Evolutionary conservation across 2,329 filamentous ascomycete genomes (phyloP).

Genomic region (Fonsecaea nubica): DNA sequence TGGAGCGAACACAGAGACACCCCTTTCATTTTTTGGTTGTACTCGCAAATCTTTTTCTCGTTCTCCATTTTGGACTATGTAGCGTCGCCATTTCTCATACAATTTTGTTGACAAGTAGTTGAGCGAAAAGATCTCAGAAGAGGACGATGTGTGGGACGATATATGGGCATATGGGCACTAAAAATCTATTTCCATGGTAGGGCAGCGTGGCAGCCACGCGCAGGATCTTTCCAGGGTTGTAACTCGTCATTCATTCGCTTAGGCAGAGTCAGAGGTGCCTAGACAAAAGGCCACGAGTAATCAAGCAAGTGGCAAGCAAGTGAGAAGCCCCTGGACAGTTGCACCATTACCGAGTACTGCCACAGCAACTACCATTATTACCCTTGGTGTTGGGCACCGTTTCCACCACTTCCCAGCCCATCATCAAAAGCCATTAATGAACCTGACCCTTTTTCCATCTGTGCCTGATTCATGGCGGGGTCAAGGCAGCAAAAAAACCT

Average conservation of each 20-base stretch:
- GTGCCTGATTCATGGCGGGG: constrained; percentile 15
- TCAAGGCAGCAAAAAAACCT: neutral
- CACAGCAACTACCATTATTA: neutral
- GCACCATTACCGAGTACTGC: neutral
- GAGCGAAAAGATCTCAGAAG: constrained; percentile 14
- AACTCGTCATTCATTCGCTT: constrained; percentile 1
- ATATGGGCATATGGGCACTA: neutral
- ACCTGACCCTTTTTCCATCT: neutral
- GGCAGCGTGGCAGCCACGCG: neutral
- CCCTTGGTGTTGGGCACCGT: neutral
- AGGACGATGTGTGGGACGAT: constrained; percentile 7
- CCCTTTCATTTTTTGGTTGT: neutral
- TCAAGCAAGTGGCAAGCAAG: neutral
- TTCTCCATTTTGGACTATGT: neutral
- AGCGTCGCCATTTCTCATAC: constrained; percentile 7
- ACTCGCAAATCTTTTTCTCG: neutral
- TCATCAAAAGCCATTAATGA: neutral
- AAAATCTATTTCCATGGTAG: neutral
- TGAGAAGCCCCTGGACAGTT: neutral
- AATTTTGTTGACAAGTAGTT: constrained; percentile 7
- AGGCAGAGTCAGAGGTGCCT: neutral
- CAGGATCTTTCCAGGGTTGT: neutral
- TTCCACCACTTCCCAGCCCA: neutral
- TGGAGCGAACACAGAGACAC: neutral
- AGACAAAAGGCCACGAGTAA: no score